phyloP scores from a whole-genome alignment of 1,284 basidiomycete genomes.

The Anthracocystis walkeri region DNA sequence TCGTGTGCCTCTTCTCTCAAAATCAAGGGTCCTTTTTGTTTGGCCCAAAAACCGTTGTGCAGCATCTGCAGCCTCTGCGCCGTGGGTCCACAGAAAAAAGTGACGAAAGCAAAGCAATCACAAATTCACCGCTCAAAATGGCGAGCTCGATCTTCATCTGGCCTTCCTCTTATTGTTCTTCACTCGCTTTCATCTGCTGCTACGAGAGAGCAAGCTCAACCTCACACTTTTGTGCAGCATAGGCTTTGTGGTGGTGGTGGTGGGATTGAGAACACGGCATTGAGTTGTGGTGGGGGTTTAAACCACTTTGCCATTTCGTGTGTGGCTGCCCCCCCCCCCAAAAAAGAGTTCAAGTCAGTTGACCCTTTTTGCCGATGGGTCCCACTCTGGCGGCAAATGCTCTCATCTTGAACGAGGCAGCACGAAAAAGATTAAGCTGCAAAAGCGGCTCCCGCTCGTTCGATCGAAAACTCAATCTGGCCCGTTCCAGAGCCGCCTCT shows the following conservation, averaged over 20 bases:
- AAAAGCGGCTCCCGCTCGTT: no score
- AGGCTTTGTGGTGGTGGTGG: not conserved
- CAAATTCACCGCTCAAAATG: constrained; percentile 2
- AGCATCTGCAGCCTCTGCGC: not conserved
- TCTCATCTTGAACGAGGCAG: not conserved
- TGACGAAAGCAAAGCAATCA: constrained; percentile 1
- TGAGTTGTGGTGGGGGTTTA: no score
- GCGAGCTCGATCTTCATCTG: constrained; percentile 3
- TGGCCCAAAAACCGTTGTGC: no score
- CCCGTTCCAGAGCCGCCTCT: not conserved
- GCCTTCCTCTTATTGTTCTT: not conserved
- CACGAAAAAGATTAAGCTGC: no score
- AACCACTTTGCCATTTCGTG: no score
- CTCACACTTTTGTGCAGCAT: not conserved
- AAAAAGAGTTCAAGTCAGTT: no score
- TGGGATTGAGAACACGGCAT: not conserved
- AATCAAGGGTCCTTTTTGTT: not conserved
- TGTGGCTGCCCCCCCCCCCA: no score
- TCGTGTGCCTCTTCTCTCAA: not conserved
- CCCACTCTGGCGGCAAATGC: no score
- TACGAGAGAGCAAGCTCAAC: not conserved
- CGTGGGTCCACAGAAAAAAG: not conserved
- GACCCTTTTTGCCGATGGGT: not conserved
- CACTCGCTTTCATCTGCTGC: no score
- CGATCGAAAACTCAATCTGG: not conserved